These are phyloP conservation scores for Stipa capillata DNA, from an alignment of 176 grass and related monocot genomes.

Conservation along the genomic window DNA sequence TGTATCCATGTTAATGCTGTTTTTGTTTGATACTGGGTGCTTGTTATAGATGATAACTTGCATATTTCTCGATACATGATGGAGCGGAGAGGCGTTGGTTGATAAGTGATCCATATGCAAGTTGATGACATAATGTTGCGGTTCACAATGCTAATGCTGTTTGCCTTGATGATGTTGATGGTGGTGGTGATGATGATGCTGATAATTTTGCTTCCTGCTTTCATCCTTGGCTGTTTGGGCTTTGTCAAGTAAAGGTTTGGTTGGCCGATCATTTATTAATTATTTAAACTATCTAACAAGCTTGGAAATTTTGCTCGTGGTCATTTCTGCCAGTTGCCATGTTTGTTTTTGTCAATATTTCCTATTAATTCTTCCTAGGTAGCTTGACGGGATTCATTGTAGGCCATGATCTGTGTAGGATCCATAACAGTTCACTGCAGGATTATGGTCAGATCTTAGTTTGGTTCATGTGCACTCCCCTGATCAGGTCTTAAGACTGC, in stretches of 20 bases:
- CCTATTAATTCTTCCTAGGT: not conserved
- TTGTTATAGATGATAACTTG: not conserved
- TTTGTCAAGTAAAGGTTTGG: conserved; percentile 17
- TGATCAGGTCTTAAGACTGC: not conserved
- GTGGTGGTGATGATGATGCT: not conserved
- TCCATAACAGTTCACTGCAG: not conserved
- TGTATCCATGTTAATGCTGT: not conserved
- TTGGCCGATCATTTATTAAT: not conserved
- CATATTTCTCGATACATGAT: conserved; percentile 30
- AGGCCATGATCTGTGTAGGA: not conserved
- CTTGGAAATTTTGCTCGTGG: not conserved
- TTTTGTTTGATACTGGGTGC: not conserved
- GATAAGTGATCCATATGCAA: conserved; percentile 6
- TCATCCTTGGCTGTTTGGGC: conserved; percentile 18
- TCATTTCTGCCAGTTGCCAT: not conserved
- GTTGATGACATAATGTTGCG: not conserved
- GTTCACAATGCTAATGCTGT: conserved; percentile 23
- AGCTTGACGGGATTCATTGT: not conserved
- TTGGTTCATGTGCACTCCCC: not conserved
- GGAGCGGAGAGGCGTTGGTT: conserved; percentile 2
- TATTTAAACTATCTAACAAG: not conserved
- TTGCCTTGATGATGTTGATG: conserved; percentile 32
- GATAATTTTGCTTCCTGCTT: not conserved
- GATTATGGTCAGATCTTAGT: not conserved
- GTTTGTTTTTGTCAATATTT: not conserved